phyloP scores from a whole-genome alignment of 208 protist genomes.

The Wallacemonas collosoma region DNA sequence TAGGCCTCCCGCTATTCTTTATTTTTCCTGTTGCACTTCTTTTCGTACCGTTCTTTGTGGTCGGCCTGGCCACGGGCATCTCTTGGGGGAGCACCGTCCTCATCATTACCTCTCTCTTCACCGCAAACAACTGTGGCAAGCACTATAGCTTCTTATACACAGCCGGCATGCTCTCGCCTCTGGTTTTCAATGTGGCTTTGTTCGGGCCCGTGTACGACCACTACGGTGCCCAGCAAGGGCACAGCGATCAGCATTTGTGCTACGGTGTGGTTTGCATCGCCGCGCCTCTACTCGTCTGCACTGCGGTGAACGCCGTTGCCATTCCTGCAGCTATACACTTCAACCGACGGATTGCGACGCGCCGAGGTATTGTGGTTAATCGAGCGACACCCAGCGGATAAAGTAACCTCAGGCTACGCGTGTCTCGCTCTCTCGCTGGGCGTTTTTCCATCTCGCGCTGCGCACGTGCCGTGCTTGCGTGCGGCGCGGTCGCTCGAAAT shows the following conservation, averaged over 20 bases:
- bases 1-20: constrained; percentile 67
- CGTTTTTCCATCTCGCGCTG: too few species aligned
- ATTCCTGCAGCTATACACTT: constrained; percentile 46
- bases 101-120: constrained; percentile 69
- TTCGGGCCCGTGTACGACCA: constrained; percentile 80
- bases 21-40: constrained; percentile 32
- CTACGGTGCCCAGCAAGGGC: constrained; percentile 45
- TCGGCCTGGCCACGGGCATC: constrained; percentile 73
- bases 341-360: constrained; percentile 27
- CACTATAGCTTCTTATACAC: constrained; percentile 87
- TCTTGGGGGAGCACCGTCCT: constrained; percentile 81
- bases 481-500: too few species aligned
- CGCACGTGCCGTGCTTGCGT: too few species aligned
- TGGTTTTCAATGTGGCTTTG: constrained; percentile 78
- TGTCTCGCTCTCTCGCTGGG: too few species aligned
- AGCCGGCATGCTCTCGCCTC: constrained; percentile 74
- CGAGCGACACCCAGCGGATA: neutral
- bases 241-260: constrained; percentile 36
- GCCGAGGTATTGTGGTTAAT: constrained; percentile 24
- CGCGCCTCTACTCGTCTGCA: constrained; percentile 52
- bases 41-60: constrained; percentile 71
- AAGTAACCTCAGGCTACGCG: too few species aligned
- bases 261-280: constrained; percentile 59
- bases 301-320: constrained; percentile 51
- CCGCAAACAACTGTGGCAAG: constrained; percentile 64